Conservation (phyloP, 352 stramenopile species). For the Phytophthora pisi region DNA sequence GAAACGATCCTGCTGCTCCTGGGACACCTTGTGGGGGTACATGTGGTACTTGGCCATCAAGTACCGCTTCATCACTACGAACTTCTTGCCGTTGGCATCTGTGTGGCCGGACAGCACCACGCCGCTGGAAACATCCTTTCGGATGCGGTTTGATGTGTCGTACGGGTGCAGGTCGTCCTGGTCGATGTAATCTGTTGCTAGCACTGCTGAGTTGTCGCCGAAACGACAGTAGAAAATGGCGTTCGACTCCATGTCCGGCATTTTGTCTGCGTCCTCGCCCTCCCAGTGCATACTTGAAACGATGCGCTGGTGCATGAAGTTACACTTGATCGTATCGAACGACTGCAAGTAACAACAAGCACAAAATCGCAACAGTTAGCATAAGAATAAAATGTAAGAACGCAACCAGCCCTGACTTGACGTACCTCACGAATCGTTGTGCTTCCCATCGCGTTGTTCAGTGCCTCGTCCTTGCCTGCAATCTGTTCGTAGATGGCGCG, state of each 20-base stretch:
- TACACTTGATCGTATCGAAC: conserved; percentile 80
- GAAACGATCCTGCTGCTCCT: conserved; percentile 62
- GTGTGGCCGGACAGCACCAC: conserved; percentile 72
- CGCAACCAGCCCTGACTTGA: background rate
- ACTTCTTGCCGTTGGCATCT: conserved; percentile 66
- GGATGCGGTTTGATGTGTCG: conserved; percentile 65
- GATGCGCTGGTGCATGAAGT: conserved; percentile 84
- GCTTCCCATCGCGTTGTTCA: conserved; percentile 61
- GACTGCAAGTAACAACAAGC: conserved; percentile 29
- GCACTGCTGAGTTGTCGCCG: conserved; percentile 63
- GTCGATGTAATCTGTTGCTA: conserved; percentile 81
- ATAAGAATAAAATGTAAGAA: background rate
- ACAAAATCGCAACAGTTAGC: conserved; percentile 1
- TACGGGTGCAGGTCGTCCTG: conserved; percentile 82
- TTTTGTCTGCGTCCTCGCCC: conserved; percentile 41
- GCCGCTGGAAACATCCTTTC: conserved; percentile 78
- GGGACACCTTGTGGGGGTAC: conserved; percentile 73
- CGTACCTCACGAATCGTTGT: conserved; percentile 62
- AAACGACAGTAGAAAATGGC: conserved; percentile 71
- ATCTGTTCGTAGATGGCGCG: conserved; percentile 79
- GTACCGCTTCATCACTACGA: conserved; percentile 81
- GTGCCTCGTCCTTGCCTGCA: conserved; percentile 61
- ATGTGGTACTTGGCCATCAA: conserved; percentile 84
- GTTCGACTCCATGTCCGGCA: conserved; percentile 79
- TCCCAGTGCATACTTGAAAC: conserved; percentile 77